Conservation (phyloP, 495 filamentous ascomycete species). For the Podospora comata region DNA sequence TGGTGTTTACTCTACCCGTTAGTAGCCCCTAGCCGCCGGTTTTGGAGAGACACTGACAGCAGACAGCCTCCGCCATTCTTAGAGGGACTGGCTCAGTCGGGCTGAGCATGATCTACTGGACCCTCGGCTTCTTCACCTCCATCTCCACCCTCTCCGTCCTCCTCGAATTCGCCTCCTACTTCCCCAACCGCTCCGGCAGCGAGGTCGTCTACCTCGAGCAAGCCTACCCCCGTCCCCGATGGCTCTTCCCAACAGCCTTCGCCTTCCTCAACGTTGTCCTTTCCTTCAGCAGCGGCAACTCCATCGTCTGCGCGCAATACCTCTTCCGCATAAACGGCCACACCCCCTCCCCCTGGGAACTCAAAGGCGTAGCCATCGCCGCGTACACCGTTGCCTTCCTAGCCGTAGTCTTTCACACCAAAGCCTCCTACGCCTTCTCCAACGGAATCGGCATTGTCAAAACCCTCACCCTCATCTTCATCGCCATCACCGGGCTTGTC, state of each 20-base stretch:
- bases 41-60: not conserved
- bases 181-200: slow-evolving; percentile 61
- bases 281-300: slow-evolving; percentile 61
- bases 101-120: slow-evolving; percentile 59
- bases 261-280: slow-evolving; percentile 58
- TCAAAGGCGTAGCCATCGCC: slow-evolving; percentile 62
- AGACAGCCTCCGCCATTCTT: slow-evolving; percentile 53
- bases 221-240: slow-evolving; percentile 58
- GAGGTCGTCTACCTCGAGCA: slow-evolving; percentile 68
- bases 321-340: slow-evolving; percentile 49
- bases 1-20: slow-evolving; percentile 63
- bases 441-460: slow-evolving; percentile 58
- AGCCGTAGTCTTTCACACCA: slow-evolving; percentile 52
- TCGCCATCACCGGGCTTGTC: slow-evolving; percentile 58
- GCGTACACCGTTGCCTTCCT: slow-evolving; percentile 55
- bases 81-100: slow-evolving; percentile 57
- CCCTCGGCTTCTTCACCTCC: slow-evolving; percentile 55
- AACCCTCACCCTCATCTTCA: slow-evolving; percentile 54
- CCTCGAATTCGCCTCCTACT: slow-evolving; percentile 59
- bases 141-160: slow-evolving; percentile 52
- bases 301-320: slow-evolving; percentile 56
- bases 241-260: slow-evolving; percentile 60
- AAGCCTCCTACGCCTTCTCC: slow-evolving; percentile 52
- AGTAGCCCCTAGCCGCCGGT: slow-evolving; percentile 20
- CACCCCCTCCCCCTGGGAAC: slow-evolving; percentile 52